Base-by-base conservation (phyloP, 805 yeast species). In the Ogataea nonfermentans region DNA sequence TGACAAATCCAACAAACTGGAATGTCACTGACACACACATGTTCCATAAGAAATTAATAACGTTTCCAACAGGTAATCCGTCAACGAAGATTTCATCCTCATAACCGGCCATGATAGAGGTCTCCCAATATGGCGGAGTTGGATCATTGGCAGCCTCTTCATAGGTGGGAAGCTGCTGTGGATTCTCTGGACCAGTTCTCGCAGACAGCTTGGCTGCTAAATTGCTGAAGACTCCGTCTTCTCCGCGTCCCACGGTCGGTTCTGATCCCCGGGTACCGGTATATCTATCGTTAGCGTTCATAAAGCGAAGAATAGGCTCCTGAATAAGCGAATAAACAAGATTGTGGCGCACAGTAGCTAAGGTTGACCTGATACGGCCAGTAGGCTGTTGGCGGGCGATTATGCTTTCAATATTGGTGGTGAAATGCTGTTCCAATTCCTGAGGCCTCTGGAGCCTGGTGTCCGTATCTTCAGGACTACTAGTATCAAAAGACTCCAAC, bases 101-200 rank as follows among this genome's bases (percentile, higher is more conserved):
- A 52, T 77, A 81, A 7, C 82, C 88, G 4, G 95, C 85, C 57
- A 89, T 73, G 29, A 87, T 79, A 0, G 93, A 78, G 6, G 90
- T 78, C 62, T 93, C 99, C 95, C 97, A 93, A 63, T 93, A 93
- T 27, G 96, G 95, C 0, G 99, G 99, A 0, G 95, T 79, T 11
- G 93, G 77, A 59, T 93, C 99, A 3, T 88, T 84, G 0, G 96
- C 87, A 0, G 96, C 98, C 57, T 90, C 98, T 41, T 87, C 96
- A 63, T 93, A 93, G 0, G 95, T 72, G 3, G 98, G 98, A 14
- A 79, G 74, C 27, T 86, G 82, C 44, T 83, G 90, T 9, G 67
- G 62, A 28, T 59, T 57, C 12, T 61, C 56, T 0, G 73, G 57
- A 33, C 82, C 91, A 2, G 41, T 37, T 3, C 33, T 15, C 0